A percentile compares a stretch with the other conserved stretches of the same genome.
These are phyloP conservation scores for Tylopilus balloui DNA, from an alignment of 768 basidiomycete species.

Conservation along the genomic window DNA sequence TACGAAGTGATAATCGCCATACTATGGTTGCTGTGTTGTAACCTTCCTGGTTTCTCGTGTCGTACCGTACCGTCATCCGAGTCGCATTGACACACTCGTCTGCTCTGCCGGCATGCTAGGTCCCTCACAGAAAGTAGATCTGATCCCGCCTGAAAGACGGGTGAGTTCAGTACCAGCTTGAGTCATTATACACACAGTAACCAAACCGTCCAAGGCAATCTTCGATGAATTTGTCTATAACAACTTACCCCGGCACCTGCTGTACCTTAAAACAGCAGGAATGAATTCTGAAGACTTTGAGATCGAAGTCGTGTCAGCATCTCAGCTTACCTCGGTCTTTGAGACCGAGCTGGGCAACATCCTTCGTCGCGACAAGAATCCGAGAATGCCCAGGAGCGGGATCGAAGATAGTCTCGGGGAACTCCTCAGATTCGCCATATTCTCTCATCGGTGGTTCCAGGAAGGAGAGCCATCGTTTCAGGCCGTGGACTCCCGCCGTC, in stretches of 20 bases:
- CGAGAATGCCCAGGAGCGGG: not conserved
- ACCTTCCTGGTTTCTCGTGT: not conserved
- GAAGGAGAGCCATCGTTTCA: conserved; percentile 9
- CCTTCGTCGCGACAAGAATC: conserved; percentile 4
- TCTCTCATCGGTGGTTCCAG: conserved; percentile 14
- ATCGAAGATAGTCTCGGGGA: conserved; percentile 1
- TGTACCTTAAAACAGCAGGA: not conserved
- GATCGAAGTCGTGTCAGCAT: conserved; percentile 4
- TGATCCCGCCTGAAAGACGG: conserved; percentile 8
- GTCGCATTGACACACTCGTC: no score
- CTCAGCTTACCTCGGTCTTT: conserved; percentile 6
- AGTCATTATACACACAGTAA: no score
- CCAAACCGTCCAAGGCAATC: conserved; percentile 1
- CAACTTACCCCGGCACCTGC: conserved; percentile 6
- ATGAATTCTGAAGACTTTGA: not conserved
- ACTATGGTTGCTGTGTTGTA: not conserved
- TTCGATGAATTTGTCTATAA: conserved; percentile 16
- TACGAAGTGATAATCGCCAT: no score
- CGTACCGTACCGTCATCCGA: not conserved
- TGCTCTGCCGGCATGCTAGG: not conserved
- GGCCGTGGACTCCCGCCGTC: not conserved
- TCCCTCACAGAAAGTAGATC: not conserved
- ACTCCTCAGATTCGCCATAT: conserved; percentile 11
- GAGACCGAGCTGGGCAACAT: conserved; percentile 1
- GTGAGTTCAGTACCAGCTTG: conserved; percentile 5